Base-by-base conservation (phyloP, 2,329 filamentous ascomycete genomes). In the Sporothrix euskadiensis region DNA sequence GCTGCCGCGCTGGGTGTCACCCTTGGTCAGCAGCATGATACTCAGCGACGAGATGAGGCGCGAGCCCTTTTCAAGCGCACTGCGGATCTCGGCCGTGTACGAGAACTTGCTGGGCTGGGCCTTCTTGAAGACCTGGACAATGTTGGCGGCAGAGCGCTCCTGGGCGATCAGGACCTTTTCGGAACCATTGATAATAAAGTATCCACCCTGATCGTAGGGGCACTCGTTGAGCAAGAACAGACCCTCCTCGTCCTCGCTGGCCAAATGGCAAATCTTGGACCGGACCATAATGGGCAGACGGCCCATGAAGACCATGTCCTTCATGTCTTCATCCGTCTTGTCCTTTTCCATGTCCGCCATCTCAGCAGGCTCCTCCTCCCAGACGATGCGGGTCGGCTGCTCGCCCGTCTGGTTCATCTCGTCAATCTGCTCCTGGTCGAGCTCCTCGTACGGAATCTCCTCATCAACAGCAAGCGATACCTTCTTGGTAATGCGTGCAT, bases 71-170 rank as follows among this genome's bases (percentile, higher is more conserved):
- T 99, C 96, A 9, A 98, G 89, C 1, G 97, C 95, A 82, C 94
- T 98, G 83, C 96, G 89, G 78, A 99, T 98, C 83, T 99, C 96
- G 14, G 96, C 97, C 32, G 95, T 92, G 82, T 96, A 97, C 1
- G 94, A 94, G 76, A 94, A 97, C 10, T 94, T 92, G 77, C 93
- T 95, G n/a, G 94, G 94, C 78, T 91, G 89, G 0, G 95, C 94
- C 85, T 99, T 99, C 84, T 97, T 95, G 89, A 99, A 99, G 39
- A 99, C 95, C 83, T 99, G 96, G 5, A 99, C 96, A 74, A 98
- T 99, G 80, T 99, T 99, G 80, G 95, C 96, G 56, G 96, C 96
- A 80, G 94, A 98, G 75, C 96, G 92, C 83, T 99, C 96, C 81
- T 99, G 96, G 0, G 96, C 96, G 79, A 99, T 99, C 78, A 99